Evolutionary conservation across 495 filamentous ascomycete genomes (phyloP).

Genomic region (Penicillium subrubescens): DNA sequence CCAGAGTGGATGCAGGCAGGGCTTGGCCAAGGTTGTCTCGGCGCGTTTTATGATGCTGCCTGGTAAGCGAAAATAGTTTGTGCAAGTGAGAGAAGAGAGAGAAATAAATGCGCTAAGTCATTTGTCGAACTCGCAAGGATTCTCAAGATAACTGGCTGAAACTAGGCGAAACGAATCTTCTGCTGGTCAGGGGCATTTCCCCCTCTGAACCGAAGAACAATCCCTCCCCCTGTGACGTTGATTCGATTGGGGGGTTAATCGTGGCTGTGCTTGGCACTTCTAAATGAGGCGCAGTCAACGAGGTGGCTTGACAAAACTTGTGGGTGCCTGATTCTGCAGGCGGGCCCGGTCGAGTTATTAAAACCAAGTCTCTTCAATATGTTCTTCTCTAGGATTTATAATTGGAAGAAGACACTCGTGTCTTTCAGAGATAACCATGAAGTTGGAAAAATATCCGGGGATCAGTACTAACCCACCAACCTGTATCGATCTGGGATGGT

Average conservation of each 20-base stretch:
- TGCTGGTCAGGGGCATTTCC: not conserved
- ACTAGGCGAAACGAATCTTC: not conserved
- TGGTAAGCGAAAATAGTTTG: not conserved
- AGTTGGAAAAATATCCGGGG: too few species aligned
- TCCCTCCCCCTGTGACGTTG: not conserved
- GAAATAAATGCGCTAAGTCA: not conserved
- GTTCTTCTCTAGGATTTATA: too few species aligned
- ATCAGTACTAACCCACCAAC: too few species aligned
- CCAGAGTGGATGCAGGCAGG: not conserved
- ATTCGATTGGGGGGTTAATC: not conserved
- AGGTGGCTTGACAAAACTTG: not conserved
- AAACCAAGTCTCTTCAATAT: too few species aligned
- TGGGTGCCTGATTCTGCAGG: not conserved
- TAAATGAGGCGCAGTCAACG: not conserved
- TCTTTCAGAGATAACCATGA: too few species aligned
- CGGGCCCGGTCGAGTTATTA: not conserved
- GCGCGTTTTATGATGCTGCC: conserved; percentile 6
- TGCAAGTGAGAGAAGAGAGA: not conserved
- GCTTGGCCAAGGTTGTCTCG: not conserved
- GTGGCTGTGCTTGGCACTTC: not conserved
- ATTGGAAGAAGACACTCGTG: too few species aligned
- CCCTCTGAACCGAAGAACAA: not conserved
- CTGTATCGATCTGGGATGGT: too few species aligned
- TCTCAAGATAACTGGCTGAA: not conserved
- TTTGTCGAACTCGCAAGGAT: not conserved